Conservation (phyloP, 257 asterid species). For the Gynochthodes officinalis region DNA sequence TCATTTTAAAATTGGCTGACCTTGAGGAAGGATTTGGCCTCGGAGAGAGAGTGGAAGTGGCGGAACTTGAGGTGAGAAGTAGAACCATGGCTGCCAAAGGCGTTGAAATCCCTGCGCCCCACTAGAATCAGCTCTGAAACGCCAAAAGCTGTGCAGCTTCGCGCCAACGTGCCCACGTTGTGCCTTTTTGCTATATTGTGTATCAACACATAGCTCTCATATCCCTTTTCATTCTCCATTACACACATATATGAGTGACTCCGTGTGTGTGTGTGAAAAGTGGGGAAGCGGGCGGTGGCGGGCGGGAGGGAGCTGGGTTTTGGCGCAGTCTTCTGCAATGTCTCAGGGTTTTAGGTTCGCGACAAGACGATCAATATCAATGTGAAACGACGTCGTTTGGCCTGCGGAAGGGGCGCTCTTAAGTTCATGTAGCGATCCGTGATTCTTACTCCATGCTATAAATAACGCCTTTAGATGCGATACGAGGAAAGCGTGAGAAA, state of each 20-base stretch:
- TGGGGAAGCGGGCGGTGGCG: neutral
- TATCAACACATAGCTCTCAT: slow-evolving; percentile 73
- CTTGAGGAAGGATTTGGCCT: slow-evolving; percentile 73
- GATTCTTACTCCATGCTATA: no score
- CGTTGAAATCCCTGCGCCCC: slow-evolving; percentile 90
- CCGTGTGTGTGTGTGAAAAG: neutral
- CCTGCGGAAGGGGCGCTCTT: no score
- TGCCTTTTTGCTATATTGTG: slow-evolving; percentile 98
- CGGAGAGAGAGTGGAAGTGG: slow-evolving; percentile 75
- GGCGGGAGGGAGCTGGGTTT: neutral
- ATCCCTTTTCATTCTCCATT: slow-evolving; percentile 46
- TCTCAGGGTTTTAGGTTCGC: slow-evolving; percentile 1
- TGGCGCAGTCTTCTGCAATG: slow-evolving; percentile 1
- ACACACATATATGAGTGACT: neutral
- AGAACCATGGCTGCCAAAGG: slow-evolving; percentile 97
- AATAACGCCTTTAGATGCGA: no score
- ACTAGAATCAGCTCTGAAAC: slow-evolving; percentile 79
- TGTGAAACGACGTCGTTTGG: no score
- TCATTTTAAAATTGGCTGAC: slow-evolving; percentile 23
- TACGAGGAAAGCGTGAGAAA: no score
- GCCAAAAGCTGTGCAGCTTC: slow-evolving; percentile 98
- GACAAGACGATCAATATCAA: no score
- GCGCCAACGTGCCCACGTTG: slow-evolving; percentile 95
- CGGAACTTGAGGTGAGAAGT: slow-evolving; percentile 78
- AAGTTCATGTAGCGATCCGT: no score